Conservation (phyloP, 2,329 filamentous ascomycete genomes). For the Hansfordia pulvinata region DNA sequence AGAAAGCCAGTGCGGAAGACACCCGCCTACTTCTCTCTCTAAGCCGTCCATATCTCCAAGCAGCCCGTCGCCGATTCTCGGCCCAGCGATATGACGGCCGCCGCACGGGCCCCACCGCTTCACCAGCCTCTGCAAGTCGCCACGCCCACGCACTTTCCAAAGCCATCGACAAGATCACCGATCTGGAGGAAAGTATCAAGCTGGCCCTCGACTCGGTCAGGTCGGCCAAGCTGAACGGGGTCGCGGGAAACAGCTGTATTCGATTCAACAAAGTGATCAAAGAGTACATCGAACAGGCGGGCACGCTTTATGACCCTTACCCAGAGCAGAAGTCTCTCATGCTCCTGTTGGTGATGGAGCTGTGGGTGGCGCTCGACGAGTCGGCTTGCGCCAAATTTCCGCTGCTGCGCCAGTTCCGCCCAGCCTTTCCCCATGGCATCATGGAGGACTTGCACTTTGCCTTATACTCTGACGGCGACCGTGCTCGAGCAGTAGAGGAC, state of each 20-base stretch:
- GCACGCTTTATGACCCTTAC: constrained; percentile 24
- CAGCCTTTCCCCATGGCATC: constrained; percentile 30
- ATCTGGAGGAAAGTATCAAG: too few relatives aligned
- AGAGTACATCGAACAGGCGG: constrained; percentile 19
- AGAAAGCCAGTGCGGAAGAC: constrained; percentile 15
- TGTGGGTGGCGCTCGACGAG: constrained; percentile 43
- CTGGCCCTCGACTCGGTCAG: too few relatives aligned
- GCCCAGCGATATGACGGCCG: neutral
- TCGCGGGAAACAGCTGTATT: too few relatives aligned
- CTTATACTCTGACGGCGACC: constrained; percentile 28
- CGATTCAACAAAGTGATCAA: too few relatives aligned
- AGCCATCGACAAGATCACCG: too few relatives aligned
- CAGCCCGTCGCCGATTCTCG: constrained; percentile 4
- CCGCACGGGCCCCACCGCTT: constrained; percentile 1
- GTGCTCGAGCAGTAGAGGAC: constrained; percentile 30
- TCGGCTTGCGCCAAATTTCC: constrained; percentile 24
- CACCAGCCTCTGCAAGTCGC: constrained; percentile 5
- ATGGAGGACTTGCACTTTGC: constrained; percentile 41
- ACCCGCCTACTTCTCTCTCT: constrained; percentile 20
- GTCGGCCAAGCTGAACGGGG: too few relatives aligned
- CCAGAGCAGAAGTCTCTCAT: constrained; percentile 33
- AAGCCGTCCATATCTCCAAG: constrained; percentile 19
- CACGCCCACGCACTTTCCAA: too few relatives aligned
- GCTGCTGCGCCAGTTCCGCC: constrained; percentile 35
- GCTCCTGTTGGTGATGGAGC: constrained; percentile 37